Base-by-base conservation (phyloP, 805 yeast genomes). In the Candida hungchunana region DNA sequence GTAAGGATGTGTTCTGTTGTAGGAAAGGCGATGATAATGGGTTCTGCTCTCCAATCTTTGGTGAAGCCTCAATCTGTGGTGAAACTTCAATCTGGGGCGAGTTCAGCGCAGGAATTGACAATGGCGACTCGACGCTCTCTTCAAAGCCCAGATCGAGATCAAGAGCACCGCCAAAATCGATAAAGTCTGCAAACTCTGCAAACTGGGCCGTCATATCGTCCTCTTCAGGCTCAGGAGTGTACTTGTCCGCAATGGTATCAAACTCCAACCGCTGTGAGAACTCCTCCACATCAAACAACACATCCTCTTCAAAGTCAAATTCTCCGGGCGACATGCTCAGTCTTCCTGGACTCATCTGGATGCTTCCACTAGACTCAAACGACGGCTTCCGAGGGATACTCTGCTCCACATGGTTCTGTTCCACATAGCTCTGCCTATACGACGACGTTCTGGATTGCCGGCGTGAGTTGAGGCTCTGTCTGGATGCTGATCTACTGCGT, bases 401-500 rank as follows among this genome's bases (percentile, higher is more conserved):
- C 16, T 31, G 37, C 15, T 67, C 64, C 9, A 35, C n/a, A 8
- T 25, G 15, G 15, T 13, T 14, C 37, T 35, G n/a, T n/a, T n/a
- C n/a, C n/a, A n/a, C n/a, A n/a, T n/a, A n/a, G n/a, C n/a, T n/a
- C n/a, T n/a, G n/a, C n/a, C n/a, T n/a, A n/a, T n/a, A n/a, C n/a
- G n/a, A n/a, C n/a, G n/a, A n/a, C n/a, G n/a, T n/a, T n/a, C n/a
- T 33, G 3, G 39, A 34, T 5, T 37, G 43, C 20, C 44, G 41
- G 51, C 48, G 37, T 6, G 64, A 60, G n/a, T 46, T 41, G 20
- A 53, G 40, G 2, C 64, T 58, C 37, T 51, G 55, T 27, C 62
- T 47, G 1, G 82, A 75, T 1, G 80, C 64, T 0, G 87, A 79
- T 51, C 73, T 69, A 7, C 82, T 73, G 41, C 89, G 67, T 55